A percentile compares a stretch with the other conserved stretches of the same genome.
phyloP scores from a whole-genome alignment of 345 rosid genomes.

The Lepidium aucheri region DNA sequence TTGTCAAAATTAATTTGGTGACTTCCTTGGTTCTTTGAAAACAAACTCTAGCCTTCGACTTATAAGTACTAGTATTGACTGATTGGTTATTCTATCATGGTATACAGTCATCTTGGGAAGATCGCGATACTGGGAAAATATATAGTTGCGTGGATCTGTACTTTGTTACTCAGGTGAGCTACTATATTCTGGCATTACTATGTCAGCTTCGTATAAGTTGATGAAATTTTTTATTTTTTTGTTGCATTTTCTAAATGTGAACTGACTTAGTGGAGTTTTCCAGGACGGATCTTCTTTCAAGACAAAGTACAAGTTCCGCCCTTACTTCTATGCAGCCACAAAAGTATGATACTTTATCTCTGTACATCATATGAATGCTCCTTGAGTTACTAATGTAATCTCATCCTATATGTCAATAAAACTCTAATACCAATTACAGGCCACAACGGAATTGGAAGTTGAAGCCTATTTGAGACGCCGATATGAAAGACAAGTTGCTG shows the following conservation, averaged over 20 bases:
- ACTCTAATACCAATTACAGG: conserved; percentile 30
- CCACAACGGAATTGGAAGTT: conserved; percentile 77
- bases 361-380: background rate
- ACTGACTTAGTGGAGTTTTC: conserved; percentile 4
- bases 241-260: background rate
- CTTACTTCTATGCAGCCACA: conserved; percentile 79
- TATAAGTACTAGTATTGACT: background rate
- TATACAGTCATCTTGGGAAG: conserved; percentile 83
- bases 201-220: background rate
- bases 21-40: background rate
- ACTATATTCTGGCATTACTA: background rate
- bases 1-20: background rate
- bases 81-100: conserved; percentile 1
- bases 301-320: conserved; percentile 82
- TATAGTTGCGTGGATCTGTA: conserved; percentile 81
- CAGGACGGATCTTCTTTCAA: conserved; percentile 89
- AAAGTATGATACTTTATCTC: conserved; percentile 38
- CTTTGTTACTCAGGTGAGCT: conserved; percentile 79
- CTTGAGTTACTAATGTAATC: background rate
- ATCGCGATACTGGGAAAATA: conserved; percentile 50
- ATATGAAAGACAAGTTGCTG: conserved; percentile 76
- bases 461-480: conserved; percentile 82
- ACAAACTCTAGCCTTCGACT: background rate
- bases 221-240: background rate
- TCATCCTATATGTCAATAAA: background rate